Percentiles rank a stretch among this genome's conserved stretches.
These are phyloP conservation scores for Suillus subalutaceus DNA, from an alignment of 768 basidiomycete species.

Conservation along the genomic window DNA sequence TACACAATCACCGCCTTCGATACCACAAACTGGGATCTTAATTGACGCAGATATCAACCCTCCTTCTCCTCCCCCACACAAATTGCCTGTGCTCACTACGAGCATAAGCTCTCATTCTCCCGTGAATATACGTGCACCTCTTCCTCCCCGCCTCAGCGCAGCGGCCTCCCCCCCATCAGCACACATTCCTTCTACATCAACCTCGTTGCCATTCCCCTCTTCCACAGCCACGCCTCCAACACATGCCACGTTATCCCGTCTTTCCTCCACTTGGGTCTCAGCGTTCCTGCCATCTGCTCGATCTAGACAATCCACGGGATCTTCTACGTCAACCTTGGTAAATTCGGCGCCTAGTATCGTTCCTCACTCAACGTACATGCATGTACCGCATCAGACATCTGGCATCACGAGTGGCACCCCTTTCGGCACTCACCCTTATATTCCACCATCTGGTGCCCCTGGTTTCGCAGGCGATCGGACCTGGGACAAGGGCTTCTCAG, in stretches of 20 bases:
- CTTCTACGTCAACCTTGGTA: slow-evolving; percentile 14
- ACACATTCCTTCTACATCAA: slow-evolving; percentile 23
- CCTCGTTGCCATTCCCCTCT: slow-evolving; percentile 17
- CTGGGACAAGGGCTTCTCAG: slow-evolving; percentile 72
- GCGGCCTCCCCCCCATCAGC: slow-evolving; percentile 28
- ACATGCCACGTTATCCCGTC: slow-evolving; percentile 44
- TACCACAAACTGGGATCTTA: slow-evolving; percentile 11
- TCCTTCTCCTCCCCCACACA: slow-evolving; percentile 1
- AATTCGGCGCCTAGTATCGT: slow-evolving; percentile 15
- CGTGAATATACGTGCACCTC: slow-evolving; percentile 18
- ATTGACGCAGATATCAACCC: slow-evolving; percentile 12
- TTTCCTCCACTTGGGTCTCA: slow-evolving; percentile 56
- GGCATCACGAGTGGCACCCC: slow-evolving; percentile 50
- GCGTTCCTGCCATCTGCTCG: slow-evolving; percentile 40
- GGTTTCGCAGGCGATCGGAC: slow-evolving; percentile 68
- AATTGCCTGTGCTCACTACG: slow-evolving; percentile 17
- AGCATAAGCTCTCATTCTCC: slow-evolving; percentile 14
- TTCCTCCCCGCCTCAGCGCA: slow-evolving; percentile 26
- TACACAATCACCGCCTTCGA: slow-evolving; percentile 5
- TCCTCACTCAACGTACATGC: slow-evolving; percentile 17
- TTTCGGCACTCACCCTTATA: slow-evolving; percentile 48
- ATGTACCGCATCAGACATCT: slow-evolving; percentile 4
- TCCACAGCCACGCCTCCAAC: slow-evolving; percentile 17
- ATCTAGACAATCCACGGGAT: slow-evolving; percentile 16
- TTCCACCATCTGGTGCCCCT: slow-evolving; percentile 68